Evolutionary conservation across 192 early-diverging fungal species (phyloP), one percentile per base, ranked within the genome.

Genomic region (Linnemannia elongata): DNA sequence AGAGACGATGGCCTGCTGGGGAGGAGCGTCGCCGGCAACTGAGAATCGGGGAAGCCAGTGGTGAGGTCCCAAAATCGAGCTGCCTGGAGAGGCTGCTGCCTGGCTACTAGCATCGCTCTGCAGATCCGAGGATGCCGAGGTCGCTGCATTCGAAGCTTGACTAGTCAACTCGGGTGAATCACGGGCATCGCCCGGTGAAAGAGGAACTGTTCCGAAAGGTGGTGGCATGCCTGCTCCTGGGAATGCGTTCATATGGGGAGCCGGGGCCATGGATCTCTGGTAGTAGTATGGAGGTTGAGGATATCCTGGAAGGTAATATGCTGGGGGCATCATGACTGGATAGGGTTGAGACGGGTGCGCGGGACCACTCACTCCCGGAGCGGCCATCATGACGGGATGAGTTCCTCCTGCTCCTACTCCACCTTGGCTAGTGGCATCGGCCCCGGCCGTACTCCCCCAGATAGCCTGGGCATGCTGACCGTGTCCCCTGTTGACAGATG

Each of bases 1-100:
- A 15, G 78, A 47, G 39, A 81, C 73, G 17, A 33, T 60, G 1
- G 76, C 74, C 45, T 75, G 74, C 27, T 79, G 76, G 42, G 71
- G 45, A 4, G 85, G 85, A 5, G 85, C 79, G 70, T 87, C 85
- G 20, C 85, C 85, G 9, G 85, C 85, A 24, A 76, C 85, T 4
- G 85, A 87, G 35, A 87, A 87, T 10, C 85, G 85, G 17, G 85
- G 85, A 22, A 87, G 47, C 85, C 85, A 87, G 66, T 54, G 85
- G 72, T 77, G 79, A 57, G 77, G 44, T 1, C 63, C 73, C 12
- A 74, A 13, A 47, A 52, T 60, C 2, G 36, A 33, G 60, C 27
- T 66, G 60, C 60, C 12, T 6, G 60, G 60, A 35, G 60, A 66
- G 12, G 60, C 10, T 8, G 70, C 17, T 42, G 70, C 27, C 60